Evolutionary conservation across 2,329 filamentous ascomycete genomes (phyloP), one percentile per base, ranked within the genome.

Genomic region (Fusarium beomiforme): DNA sequence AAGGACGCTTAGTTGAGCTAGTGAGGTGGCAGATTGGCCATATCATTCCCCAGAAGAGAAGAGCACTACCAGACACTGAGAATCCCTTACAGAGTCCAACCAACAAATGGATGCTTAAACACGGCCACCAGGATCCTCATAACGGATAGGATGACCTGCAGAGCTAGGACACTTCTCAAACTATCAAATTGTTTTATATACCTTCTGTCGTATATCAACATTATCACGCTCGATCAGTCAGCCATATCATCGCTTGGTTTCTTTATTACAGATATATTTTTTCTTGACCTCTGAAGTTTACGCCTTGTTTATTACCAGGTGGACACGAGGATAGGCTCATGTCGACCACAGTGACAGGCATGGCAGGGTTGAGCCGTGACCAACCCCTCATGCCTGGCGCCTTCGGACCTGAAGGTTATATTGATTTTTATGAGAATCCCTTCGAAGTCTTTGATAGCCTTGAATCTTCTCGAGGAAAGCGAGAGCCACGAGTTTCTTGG

Each of bases 341-440:
- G 33, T 43, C 36, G n/a, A 49, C 49, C 47, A 26, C 37, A 59
- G 59, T 36, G 14, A 36, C 42, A 67, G 46, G 37, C 21, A 64
- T 60, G 47, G 37, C 68, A 43, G 43, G 42, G 49, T 56, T 73
- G 37, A 69, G 57, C 33, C 69, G 57, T 41, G 60, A 69, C 26
- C 66, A 63, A 29, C 69, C 58, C 26, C 59, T 75, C 26, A 77
- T 79, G 71, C 78, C 79, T 14, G 76, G 76, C 8, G 69, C 78
- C 16, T 79, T 79, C 42, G 64, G 71, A 17, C 73, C 78, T 10
- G 78, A 78, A n/a, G 76, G 79, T 41, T 76, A 77, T 43, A 67
- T 78, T 41, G 76, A 76, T 31, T 75, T 78, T 31, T 75, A 77
- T 56, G 71, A 76, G n/a, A 75, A 79, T 14, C 77, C 77, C 2